phyloP scores from a whole-genome alignment of 331 rosid species.

The Quercus lobata region DNA sequence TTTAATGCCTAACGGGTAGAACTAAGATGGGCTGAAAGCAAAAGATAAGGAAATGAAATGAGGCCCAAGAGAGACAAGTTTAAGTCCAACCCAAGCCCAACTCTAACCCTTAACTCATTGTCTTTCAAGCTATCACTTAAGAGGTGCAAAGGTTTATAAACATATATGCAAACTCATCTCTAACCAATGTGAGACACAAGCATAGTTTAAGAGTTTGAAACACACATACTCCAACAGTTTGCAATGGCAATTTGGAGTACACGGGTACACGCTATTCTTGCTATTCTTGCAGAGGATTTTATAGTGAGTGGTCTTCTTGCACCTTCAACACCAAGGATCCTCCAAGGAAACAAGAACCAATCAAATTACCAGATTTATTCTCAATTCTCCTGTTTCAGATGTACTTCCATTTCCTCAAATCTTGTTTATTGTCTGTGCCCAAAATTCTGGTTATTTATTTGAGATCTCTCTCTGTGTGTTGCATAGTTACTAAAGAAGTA shows the following conservation, averaged over 20 bases:
- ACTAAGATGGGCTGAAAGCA: too few species aligned
- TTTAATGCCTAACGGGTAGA: too few species aligned
- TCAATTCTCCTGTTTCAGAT: slow-evolving; percentile 46
- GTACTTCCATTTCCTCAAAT: slow-evolving; percentile 25
- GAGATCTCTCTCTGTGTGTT: not conserved
- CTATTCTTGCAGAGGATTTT: slow-evolving; percentile 57
- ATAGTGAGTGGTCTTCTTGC: slow-evolving; percentile 81
- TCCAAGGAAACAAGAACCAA: slow-evolving; percentile 56
- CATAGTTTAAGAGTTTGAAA: too few species aligned
- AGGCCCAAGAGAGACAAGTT: too few species aligned
- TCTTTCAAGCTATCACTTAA: too few species aligned
- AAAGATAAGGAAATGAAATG: too few species aligned
- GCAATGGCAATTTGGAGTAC: slow-evolving; percentile 68
- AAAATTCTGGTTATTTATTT: not conserved
- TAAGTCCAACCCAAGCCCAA: too few species aligned
- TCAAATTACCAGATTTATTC: slow-evolving; percentile 59
- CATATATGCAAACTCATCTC: too few species aligned
- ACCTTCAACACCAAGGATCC: slow-evolving; percentile 67
- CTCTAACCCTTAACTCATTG: too few species aligned
- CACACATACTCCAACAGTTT: too few species aligned
- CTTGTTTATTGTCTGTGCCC: not conserved
- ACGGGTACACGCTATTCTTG: slow-evolving; percentile 53
- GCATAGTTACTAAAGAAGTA: slow-evolving; percentile 64
- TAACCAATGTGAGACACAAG: too few species aligned
- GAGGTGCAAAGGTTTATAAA: too few species aligned